These are phyloP conservation scores for Astrephomene gubernaculifera DNA, from an alignment of 139 green algal species.

Conservation along the genomic window DNA sequence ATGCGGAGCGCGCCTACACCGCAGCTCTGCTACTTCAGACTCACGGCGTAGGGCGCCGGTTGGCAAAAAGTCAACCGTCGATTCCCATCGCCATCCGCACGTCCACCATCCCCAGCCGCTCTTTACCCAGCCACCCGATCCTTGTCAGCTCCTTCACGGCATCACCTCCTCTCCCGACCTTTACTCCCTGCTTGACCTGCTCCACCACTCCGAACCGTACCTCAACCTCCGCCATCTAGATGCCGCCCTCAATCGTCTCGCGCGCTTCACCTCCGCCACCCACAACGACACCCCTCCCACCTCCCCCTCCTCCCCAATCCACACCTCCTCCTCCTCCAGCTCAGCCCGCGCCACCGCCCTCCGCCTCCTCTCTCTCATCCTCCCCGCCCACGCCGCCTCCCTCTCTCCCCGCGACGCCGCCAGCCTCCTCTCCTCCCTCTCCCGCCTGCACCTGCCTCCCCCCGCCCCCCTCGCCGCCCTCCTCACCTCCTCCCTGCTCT, in stretches of 20 bases:
- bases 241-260: not conserved
- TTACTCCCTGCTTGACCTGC: not conserved
- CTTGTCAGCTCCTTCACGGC: not conserved
- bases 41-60: too few relatives aligned
- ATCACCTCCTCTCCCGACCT: not conserved
- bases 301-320: not conserved
- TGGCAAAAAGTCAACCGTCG: too few relatives aligned
- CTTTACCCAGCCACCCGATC: too few relatives aligned
- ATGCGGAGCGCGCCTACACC: too few relatives aligned
- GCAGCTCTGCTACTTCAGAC: too few relatives aligned
- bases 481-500: not conserved
- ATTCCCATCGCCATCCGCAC: too few relatives aligned
- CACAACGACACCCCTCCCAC: not conserved
- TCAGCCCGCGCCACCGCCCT: not conserved
- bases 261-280: not conserved
- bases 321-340: too few relatives aligned
- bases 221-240: constrained; percentile 8
- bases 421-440: not conserved
- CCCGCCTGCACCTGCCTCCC: not conserved
- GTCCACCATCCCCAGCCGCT: too few relatives aligned
- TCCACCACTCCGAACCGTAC: not conserved
- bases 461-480: not conserved
- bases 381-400: not conserved
- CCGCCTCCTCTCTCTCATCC: not conserved
- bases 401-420: constrained; percentile 13